Percentiles rank a stretch among this genome's conserved stretches.
phyloP scores from a whole-genome alignment of 140 eudicot species.

The Cichorium intybus region DNA sequence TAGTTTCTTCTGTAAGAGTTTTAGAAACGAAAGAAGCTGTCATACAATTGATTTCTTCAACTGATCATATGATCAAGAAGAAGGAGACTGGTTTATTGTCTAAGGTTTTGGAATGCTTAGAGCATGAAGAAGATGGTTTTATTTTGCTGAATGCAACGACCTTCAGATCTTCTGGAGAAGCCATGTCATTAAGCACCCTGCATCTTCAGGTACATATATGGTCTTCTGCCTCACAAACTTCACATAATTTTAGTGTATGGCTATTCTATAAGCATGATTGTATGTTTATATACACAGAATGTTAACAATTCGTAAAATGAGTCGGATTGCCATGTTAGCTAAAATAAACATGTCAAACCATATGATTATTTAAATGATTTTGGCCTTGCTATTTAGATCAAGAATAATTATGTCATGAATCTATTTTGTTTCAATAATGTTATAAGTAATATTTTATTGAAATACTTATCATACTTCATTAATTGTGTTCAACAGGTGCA shows the following conservation, averaged over 20 bases:
- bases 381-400: too few relatives aligned
- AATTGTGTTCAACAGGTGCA: conserved; percentile 13
- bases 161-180: conserved; percentile 19
- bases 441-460: neutral
- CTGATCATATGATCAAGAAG: conserved; percentile 8
- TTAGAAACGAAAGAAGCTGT: conserved; percentile 35
- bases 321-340: too few relatives aligned
- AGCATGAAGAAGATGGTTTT: conserved; percentile 38
- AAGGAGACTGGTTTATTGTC: conserved; percentile 18
- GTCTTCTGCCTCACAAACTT: neutral
- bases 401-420: too few relatives aligned
- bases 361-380: too few relatives aligned
- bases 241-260: too few relatives aligned
- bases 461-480: neutral
- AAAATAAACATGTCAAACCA: too few relatives aligned
- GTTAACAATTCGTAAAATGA: too few relatives aligned
- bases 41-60: conserved; percentile 37
- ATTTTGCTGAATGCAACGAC: conserved; percentile 37
- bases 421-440: neutral
- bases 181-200: conserved; percentile 31
- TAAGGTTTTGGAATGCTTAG: conserved; percentile 26
- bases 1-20: conserved; percentile 19
- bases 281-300: too few relatives aligned
- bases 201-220: conserved; percentile 46
- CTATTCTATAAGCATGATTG: too few relatives aligned